A percentile compares a stretch with the other conserved stretches of the same genome.
Evolutionary conservation across 176 grass and related monocot species (phyloP).

Genomic region (Raddia guianensis): DNA sequence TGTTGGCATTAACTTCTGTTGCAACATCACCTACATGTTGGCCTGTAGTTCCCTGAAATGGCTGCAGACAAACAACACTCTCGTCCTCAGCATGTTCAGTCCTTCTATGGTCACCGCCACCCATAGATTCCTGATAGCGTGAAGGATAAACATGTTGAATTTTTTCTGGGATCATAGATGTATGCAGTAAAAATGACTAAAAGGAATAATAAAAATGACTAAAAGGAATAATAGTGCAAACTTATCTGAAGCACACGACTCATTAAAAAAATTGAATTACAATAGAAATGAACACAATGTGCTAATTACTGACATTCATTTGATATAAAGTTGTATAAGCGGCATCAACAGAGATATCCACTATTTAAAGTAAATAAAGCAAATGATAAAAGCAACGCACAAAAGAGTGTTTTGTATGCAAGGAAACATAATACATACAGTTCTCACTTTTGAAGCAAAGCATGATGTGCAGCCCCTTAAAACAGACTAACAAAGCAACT

Average conservation of each 20-base stretch:
- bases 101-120: background rate
- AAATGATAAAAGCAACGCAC: background rate
- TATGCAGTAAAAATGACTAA: constrained; percentile 26
- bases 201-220: background rate
- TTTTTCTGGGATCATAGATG: constrained; percentile 22
- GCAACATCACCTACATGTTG: constrained; percentile 42
- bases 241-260: background rate
- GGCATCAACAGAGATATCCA: constrained; percentile 5
- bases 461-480: background rate
- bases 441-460: constrained; percentile 3
- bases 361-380: constrained; percentile 17
- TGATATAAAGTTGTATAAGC: background rate
- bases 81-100: constrained; percentile 23
- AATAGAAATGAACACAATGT: constrained; percentile 18
- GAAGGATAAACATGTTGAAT: constrained; percentile 19
- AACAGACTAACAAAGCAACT: constrained; percentile 10
- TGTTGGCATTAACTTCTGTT: constrained; percentile 26
- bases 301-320: background rate
- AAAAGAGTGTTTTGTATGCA: background rate
- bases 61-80: constrained; percentile 1
- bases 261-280: constrained; percentile 10
- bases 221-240: constrained; percentile 20
- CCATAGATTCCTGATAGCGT: constrained; percentile 47
- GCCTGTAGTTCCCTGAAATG: background rate
- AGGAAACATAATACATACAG: constrained; percentile 15